A percentile compares a stretch with the other conserved stretches of the same genome.
phyloP scores from a whole-genome alignment of 2,329 filamentous ascomycete species.

The Talaromyces marneffei region DNA sequence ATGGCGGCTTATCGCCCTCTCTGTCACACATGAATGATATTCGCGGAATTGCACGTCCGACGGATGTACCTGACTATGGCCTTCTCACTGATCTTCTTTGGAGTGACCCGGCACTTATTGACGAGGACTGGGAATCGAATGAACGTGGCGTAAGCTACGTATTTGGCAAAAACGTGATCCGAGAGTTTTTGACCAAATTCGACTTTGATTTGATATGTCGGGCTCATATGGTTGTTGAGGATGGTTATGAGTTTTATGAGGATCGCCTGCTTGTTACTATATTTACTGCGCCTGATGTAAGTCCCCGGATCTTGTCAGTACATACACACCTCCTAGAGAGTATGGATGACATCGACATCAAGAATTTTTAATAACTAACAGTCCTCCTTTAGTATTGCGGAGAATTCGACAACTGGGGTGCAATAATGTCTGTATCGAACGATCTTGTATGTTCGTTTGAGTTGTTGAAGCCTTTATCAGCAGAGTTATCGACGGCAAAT shows the following conservation, averaged over 20 bases:
- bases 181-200: conserved; percentile 86
- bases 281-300: conserved; percentile 93
- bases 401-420: conserved; percentile 98
- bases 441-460: conserved; percentile 96
- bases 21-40: conserved; percentile 98
- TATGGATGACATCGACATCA: too few relatives aligned
- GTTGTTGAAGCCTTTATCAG: conserved; percentile 79
- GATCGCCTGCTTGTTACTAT: conserved; percentile 93
- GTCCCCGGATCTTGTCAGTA: too few relatives aligned
- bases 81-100: conserved; percentile 91
- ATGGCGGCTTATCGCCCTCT: conserved; percentile 87
- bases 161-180: conserved; percentile 96
- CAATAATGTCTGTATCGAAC: conserved; percentile 93
- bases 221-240: conserved; percentile 98
- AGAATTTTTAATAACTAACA: not conserved
- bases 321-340: too few relatives aligned
- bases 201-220: conserved; percentile 97
- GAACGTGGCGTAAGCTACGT: conserved; percentile 96
- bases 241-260: conserved; percentile 98
- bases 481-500: not conserved
- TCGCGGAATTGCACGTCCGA: conserved; percentile 87
- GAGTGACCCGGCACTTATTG: conserved; percentile 98
- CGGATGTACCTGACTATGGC: conserved; percentile 95
- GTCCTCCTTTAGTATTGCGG: conserved; percentile 70
- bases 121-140: conserved; percentile 95